Evolutionary conservation across 257 asterid species (phyloP).

Genomic region (Euphrasia confusa): DNA sequence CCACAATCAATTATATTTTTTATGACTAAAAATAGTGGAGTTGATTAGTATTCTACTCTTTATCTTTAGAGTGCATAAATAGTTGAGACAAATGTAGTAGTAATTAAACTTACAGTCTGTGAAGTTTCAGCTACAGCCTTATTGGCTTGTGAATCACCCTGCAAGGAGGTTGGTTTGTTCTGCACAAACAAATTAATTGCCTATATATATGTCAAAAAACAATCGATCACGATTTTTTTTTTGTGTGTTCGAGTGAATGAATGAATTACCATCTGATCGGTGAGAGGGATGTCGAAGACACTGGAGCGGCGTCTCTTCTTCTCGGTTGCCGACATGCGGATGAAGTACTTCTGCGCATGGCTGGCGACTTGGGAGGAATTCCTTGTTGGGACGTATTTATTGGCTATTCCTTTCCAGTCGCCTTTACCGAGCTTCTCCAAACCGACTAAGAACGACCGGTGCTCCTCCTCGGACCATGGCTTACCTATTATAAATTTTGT

Average conservation of each 20-base stretch:
- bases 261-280: neutral
- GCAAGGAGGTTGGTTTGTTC: conserved; percentile 12
- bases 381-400: conserved; percentile 42
- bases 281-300: conserved; percentile 45
- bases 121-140: conserved; percentile 18
- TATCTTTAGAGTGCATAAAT: no score
- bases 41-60: no score
- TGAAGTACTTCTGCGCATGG: conserved; percentile 68
- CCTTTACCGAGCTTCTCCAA: conserved; percentile 54
- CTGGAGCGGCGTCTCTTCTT: conserved; percentile 43
- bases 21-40: neutral
- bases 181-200: conserved; percentile 4
- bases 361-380: conserved; percentile 64
- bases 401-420: conserved; percentile 63
- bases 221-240: no score
- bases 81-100: no score
- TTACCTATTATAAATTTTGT: conserved; percentile 31
- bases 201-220: no score
- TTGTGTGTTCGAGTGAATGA: no score
- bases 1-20: neutral
- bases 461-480: conserved; percentile 57
- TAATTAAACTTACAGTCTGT: conserved; percentile 19
- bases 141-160: conserved; percentile 9
- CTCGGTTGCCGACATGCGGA: conserved; percentile 27
- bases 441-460: conserved; percentile 43